Evolutionary conservation across 768 basidiomycete species (phyloP).

Genomic region (Pholiota molesta): DNA sequence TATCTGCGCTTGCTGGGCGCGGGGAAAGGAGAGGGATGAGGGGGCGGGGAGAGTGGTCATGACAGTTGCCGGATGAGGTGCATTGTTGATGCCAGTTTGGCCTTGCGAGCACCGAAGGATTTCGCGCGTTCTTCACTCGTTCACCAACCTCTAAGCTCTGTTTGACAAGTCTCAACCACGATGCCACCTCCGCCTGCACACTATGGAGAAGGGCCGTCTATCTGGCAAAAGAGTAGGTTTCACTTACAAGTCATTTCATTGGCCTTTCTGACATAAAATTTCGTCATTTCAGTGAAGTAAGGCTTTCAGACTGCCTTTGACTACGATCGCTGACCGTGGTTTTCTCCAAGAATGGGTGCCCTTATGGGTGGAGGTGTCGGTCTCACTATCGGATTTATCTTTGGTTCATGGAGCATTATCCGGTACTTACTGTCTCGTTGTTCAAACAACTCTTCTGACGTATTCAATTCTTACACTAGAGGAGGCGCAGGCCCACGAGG

Average conservation of each 20-base stretch:
- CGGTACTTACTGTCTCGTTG: slow-evolving; percentile 48
- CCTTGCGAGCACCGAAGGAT: slow-evolving; percentile 6
- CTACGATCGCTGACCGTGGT: slow-evolving; percentile 6
- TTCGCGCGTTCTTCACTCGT: slow-evolving; percentile 8
- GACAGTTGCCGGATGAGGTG: slow-evolving; percentile 12
- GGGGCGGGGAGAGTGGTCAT: slow-evolving; percentile 18
- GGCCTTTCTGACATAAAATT: slow-evolving; percentile 15
- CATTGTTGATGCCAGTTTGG: slow-evolving; percentile 25
- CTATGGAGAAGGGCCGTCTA: slow-evolving; percentile 63
- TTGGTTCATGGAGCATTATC: slow-evolving; percentile 91
- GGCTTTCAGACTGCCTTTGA: slow-evolving; percentile 3
- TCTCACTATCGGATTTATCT: slow-evolving; percentile 96
- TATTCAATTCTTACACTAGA: slow-evolving; percentile 41
- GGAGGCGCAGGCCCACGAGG: slow-evolving; percentile 92
- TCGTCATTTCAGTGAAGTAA: slow-evolving; percentile 58
- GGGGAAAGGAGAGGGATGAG: slow-evolving; percentile 54
- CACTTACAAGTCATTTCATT: slow-evolving; percentile 12
- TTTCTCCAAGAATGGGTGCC: slow-evolving; percentile 78
- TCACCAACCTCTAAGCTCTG: slow-evolving; percentile 16
- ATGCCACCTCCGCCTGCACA: slow-evolving; percentile 33
- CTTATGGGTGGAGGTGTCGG: slow-evolving; percentile 94
- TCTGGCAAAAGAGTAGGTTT: slow-evolving; percentile 76
- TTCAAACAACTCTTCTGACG: not conserved
- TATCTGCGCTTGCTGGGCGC: slow-evolving; percentile 84
- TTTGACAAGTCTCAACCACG: slow-evolving; percentile 17